These are phyloP conservation scores for Mortierella alpina DNA, from an alignment of 192 early-diverging fungal genomes.

Conservation along the genomic window DNA sequence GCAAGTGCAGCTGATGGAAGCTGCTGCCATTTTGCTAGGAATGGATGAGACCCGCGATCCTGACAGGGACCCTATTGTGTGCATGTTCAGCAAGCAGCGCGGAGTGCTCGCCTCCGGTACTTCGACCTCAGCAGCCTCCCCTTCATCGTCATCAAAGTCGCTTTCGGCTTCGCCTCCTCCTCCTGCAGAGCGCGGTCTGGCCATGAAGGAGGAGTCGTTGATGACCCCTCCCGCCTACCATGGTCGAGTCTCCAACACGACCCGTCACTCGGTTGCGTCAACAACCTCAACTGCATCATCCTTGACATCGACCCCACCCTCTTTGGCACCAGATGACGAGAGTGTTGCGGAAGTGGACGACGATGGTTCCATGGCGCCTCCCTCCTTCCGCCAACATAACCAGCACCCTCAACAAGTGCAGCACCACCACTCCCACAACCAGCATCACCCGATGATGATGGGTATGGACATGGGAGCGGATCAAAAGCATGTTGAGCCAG, in stretches of 20 bases:
- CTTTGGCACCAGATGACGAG: constrained; percentile 44
- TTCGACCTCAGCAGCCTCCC: constrained; percentile 34
- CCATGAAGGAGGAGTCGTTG: constrained; percentile 24
- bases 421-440: constrained; percentile 4
- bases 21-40: constrained; percentile 69
- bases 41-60: constrained; percentile 46
- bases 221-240: constrained; percentile 20
- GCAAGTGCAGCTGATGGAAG: constrained; percentile 75
- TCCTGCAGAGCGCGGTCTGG: constrained; percentile 15
- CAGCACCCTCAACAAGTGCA: constrained; percentile 12
- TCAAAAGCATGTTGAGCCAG: constrained; percentile 28
- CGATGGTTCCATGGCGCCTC: constrained; percentile 9
- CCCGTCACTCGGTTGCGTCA: constrained; percentile 29
- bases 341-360: constrained; percentile 36
- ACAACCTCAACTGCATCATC: constrained; percentile 36
- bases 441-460: constrained; percentile 22
- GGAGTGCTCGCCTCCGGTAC: constrained; percentile 23
- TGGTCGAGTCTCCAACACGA: constrained; percentile 9
- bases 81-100: constrained; percentile 33
- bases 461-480: constrained; percentile 19
- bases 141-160: constrained; percentile 36
- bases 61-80: constrained; percentile 39
- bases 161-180: constrained; percentile 38
- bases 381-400: constrained; percentile 12
- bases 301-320: constrained; percentile 39